Conservation (phyloP, 2,329 filamentous ascomycete genomes). For the Claviceps digitariae region DNA sequence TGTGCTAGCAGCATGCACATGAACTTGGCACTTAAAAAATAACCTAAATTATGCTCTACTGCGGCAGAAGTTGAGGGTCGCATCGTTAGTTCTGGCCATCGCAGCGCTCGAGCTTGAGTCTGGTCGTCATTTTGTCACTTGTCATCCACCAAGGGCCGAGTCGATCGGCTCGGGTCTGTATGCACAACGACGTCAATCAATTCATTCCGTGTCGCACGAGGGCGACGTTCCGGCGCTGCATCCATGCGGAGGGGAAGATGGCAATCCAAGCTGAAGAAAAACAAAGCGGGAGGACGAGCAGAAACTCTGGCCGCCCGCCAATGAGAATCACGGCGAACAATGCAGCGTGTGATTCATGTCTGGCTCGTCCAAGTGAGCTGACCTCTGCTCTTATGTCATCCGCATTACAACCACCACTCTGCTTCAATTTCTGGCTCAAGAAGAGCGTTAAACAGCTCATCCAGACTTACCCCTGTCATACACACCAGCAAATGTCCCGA, state of each 20-base stretch:
- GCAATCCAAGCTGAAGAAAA: background rate
- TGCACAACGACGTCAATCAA: background rate
- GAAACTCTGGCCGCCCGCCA: background rate
- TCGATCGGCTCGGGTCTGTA: background rate
- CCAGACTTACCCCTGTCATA: constrained; percentile 1
- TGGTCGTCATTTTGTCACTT: background rate
- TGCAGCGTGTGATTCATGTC: background rate
- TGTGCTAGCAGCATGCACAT: background rate
- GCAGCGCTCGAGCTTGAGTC: background rate
- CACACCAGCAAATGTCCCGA: background rate
- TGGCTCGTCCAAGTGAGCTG: background rate
- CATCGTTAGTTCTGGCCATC: background rate
- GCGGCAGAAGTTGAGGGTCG: background rate
- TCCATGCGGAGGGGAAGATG: background rate
- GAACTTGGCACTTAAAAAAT: background rate
- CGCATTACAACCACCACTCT: background rate
- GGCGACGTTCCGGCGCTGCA: background rate
- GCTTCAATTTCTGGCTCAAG: background rate
- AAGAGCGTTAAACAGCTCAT: background rate
- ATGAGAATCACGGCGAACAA: background rate
- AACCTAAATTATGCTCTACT: background rate
- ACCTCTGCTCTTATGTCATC: background rate
- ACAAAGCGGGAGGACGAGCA: background rate
- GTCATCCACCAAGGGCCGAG: background rate
- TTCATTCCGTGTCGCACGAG: background rate